Percentiles rank a stretch among this genome's conserved stretches.
These are phyloP conservation scores for Periconia sp. DNA, from an alignment of 2,329 filamentous ascomycete genomes.

Conservation along the genomic window DNA sequence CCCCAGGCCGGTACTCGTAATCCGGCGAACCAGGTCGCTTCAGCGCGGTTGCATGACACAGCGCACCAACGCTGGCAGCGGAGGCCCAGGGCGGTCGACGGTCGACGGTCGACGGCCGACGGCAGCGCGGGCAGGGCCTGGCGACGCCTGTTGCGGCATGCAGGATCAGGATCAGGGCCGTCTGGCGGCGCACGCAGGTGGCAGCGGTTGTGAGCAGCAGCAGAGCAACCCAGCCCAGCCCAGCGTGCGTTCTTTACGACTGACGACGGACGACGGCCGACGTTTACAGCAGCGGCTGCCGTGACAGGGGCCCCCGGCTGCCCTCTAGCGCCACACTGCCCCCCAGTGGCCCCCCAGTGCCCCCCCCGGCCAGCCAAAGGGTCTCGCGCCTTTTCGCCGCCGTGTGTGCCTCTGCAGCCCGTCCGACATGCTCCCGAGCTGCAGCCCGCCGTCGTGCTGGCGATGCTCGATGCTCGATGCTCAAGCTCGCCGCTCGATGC, in stretches of 20 bases:
- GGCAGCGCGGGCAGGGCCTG: conserved; percentile 14
- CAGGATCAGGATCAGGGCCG: conserved; percentile 25
- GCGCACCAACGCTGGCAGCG: conserved; percentile 28
- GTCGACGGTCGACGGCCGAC: too few relatives aligned
- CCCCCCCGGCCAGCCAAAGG: conserved; percentile 8
- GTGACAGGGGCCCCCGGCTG: conserved; percentile 19
- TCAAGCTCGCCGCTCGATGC: too few relatives aligned
- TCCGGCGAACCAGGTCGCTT: conserved; percentile 32
- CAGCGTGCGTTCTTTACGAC: conserved; percentile 21
- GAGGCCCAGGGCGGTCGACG: conserved; percentile 23
- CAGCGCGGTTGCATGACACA: conserved; percentile 37
- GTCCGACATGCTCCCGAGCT: conserved; percentile 20
- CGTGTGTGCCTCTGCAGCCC: conserved; percentile 1
- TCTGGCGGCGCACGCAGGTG: conserved; percentile 25
- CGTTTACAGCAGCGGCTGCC: conserved; percentile 21
- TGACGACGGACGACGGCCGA: too few relatives aligned
- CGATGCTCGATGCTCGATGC: too few relatives aligned
- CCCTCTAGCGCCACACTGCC: neutral
- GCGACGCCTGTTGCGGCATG: conserved; percentile 27
- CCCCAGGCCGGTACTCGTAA: conserved; percentile 34
- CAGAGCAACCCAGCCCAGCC: too few relatives aligned
- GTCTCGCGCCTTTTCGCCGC: conserved; percentile 3
- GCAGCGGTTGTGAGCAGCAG: too few relatives aligned
- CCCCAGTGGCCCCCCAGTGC: too few relatives aligned
- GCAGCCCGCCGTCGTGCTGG: conserved; percentile 6